These are phyloP conservation scores for Alloteropsis angusta DNA, from an alignment of 202 grass and related monocot species.

Conservation along the genomic window DNA sequence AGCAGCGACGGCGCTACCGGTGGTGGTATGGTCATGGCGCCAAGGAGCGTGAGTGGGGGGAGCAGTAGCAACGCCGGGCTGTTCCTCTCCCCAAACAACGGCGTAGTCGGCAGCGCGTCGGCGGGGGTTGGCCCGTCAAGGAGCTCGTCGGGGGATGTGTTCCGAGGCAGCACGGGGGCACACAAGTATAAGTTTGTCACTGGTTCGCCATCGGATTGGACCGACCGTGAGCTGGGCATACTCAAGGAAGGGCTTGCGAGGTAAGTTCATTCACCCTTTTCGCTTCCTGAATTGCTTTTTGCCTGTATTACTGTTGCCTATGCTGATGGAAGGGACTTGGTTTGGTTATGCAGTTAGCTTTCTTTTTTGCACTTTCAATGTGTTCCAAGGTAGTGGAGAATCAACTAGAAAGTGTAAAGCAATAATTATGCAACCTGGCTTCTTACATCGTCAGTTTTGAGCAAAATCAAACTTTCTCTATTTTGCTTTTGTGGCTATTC, in stretches of 20 bases:
- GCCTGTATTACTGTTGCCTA: background rate
- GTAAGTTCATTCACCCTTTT: constrained; percentile 19
- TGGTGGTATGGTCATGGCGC: constrained; percentile 31
- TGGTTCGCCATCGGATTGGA: constrained; percentile 60
- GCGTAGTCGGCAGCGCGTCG: constrained; percentile 27
- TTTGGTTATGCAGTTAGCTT: constrained; percentile 8
- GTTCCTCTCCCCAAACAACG: constrained; percentile 35
- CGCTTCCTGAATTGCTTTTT: too few relatives aligned
- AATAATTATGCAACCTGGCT: constrained; percentile 3
- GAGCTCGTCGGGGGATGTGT: constrained; percentile 40
- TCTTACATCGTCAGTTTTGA: constrained; percentile 13
- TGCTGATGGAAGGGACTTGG: background rate
- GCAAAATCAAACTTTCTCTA: constrained; percentile 1
- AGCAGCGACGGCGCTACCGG: constrained; percentile 28
- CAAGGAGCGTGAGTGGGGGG: constrained; percentile 24
- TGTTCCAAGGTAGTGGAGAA: constrained; percentile 24
- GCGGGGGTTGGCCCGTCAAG: constrained; percentile 30
- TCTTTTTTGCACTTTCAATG: constrained; percentile 22
- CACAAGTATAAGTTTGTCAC: constrained; percentile 71
- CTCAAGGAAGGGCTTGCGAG: constrained; percentile 73
- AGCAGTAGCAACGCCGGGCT: constrained; percentile 33
- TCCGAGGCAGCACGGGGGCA: constrained; percentile 3
- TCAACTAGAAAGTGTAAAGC: constrained; percentile 18
- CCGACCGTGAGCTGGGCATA: constrained; percentile 41
- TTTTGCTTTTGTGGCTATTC: background rate